Evolutionary conservation across 108 stramenopile species (phyloP), one percentile per base, ranked within the genome.

Genomic region (Discostella stelligeroides): DNA sequence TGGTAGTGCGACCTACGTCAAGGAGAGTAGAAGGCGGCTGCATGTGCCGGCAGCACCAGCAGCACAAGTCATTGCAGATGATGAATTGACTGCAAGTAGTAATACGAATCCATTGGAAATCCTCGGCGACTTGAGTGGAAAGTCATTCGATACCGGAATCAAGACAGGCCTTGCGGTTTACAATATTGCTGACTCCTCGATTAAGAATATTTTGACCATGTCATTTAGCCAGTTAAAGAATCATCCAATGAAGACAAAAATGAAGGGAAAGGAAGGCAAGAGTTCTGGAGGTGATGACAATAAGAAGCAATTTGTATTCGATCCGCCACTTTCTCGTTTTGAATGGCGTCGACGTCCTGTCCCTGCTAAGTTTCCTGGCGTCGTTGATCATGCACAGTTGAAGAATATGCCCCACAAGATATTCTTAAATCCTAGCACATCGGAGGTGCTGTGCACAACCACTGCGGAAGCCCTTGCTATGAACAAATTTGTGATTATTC

Each of bases 391-490:
- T 84, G 88, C 90, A 12, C 60, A 80, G 56, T 68, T 98, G 11
- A 75, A 88, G 50, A 86, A 82, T 59, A 71, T 83, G 45, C 73
- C 68, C 0, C 88, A 96, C 76, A 90, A 94, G 66, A 93, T 97
- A 23, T 96, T 98, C 53, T 50, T 98, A 34, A 98, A 98, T 70
- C 90, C 92, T 12, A 92, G 90, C 50, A 80, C 90, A 20, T 83
- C 88, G 4, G 97, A 98, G 81, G 97, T 98, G 0, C 64, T 98
- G 48, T 97, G 96, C 76, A 98, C 97, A 1, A 97, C 97, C 14
- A 84, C 88, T 39, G 97, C 96, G 8, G 97, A 98, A 72, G 97
- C 97, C 15, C 61, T 98, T 58, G 97, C 97, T 25, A 98, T 98
- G 97, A 95, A 93, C 21, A 97, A 97, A 72, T 97, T 92, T 62